Evolutionary conservation across 1,139 yeast genomes (phyloP).

Genomic region (Kodamaea derodonti): DNA sequence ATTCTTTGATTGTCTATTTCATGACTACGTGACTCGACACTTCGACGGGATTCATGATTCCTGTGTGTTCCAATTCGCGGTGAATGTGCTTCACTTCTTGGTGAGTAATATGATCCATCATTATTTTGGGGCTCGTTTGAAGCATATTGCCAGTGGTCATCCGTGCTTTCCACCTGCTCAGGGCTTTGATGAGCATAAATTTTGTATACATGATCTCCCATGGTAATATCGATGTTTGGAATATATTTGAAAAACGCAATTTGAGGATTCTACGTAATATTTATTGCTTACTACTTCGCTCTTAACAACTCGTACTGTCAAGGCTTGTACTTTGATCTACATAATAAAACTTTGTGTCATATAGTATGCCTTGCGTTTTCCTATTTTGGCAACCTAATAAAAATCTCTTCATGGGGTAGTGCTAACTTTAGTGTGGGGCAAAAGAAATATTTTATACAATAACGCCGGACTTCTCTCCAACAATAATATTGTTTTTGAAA

Average conservation of each 20-base stretch:
- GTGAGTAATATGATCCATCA: too few relatives aligned
- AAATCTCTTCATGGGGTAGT: neutral
- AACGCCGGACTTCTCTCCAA: neutral
- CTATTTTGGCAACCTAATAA: neutral
- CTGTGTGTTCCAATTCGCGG: too few relatives aligned
- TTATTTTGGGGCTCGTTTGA: too few relatives aligned
- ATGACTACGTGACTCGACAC: too few relatives aligned
- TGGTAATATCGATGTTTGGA: too few relatives aligned
- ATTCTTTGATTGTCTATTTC: too few relatives aligned
- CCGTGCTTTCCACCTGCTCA: constrained; percentile 2
- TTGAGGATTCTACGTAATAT: too few relatives aligned
- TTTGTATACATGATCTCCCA: constrained; percentile 7
- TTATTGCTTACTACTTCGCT: neutral
- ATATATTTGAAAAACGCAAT: too few relatives aligned
- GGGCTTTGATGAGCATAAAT: constrained; percentile 4
- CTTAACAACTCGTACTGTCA: too few relatives aligned
- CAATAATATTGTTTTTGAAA: too few relatives aligned
- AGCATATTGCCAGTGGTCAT: neutral
- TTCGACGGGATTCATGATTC: too few relatives aligned
- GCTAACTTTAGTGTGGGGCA: neutral
- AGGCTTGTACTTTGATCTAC: neutral
- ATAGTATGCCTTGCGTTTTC: constrained; percentile 1
- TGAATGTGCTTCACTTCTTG: too few relatives aligned
- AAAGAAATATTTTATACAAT: neutral
- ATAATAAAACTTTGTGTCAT: neutral